Base-by-base conservation (phyloP, 176 grass and related monocot species). In the Aegilops umbellulata region DNA sequence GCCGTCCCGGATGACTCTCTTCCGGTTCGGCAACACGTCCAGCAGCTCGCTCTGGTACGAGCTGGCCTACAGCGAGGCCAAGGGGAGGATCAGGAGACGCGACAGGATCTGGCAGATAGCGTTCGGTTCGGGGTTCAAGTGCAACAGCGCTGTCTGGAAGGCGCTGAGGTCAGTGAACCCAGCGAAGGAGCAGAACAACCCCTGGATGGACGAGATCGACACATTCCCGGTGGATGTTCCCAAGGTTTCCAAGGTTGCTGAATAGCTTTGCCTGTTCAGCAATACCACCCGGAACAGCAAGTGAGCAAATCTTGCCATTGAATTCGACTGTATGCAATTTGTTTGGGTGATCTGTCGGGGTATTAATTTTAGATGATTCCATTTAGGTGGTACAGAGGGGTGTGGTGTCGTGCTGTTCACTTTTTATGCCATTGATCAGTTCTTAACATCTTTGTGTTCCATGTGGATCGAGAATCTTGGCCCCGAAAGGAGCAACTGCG, bases 41-140 rank as follows among this genome's bases (percentile, higher is more conserved):
- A 97, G 95, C 74, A 97, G 95, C 86, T 95, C 93, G 27, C 85
- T 95, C 22, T 95, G 93, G 93, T 97, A 97, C 71, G 95, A 97
- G 84, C 74, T 97, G 22, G 89, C 95, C 26, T 97, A 97, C 79
- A 86, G 90, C 39, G 95, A 97, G 82, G 95, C 81, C 1, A 95
- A 97, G 76, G 95, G 93, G 5, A 90, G 95, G 88, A 88, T 97
- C 74, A 87, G 89, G 70, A 91, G 72, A 46, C 25, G 64, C 1
- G 87, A 97, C 75, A 86, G 89, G 64, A 86, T 95, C 49, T 95
- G 93, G 95, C 93, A 97, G 85, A 97, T 97, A 29, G 95, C 95
- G 1, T 97, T 97, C 34, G 95, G 95, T 2, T 97, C 95, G 0
- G 95, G 95, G 38, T 97, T 97, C 86, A 95, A 97, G 82, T 97